Percentiles rank a stretch among this genome's conserved stretches.
phyloP scores from a whole-genome alignment of 108 stramenopile species.

The Skeletonema menzelii region DNA sequence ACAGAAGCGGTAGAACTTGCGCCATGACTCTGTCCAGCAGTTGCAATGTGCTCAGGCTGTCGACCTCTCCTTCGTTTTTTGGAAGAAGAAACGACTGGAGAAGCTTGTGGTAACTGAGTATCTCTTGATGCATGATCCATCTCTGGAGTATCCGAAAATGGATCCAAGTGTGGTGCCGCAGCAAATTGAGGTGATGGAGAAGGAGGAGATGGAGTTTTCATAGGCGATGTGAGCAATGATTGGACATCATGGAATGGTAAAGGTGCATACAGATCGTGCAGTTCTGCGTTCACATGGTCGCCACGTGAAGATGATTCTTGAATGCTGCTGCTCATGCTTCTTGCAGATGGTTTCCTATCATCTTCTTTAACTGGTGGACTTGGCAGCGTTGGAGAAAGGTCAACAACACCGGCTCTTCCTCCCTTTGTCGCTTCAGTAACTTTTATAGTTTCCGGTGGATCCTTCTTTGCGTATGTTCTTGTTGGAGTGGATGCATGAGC shows the following conservation, averaged over 20 bases:
- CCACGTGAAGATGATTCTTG: background rate
- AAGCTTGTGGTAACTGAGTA: background rate
- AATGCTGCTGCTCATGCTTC: background rate
- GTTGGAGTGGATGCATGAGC: constrained; percentile 10
- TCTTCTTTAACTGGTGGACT: constrained; percentile 25
- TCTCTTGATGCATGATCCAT: background rate
- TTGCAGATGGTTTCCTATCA: constrained; percentile 41
- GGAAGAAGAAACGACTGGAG: background rate
- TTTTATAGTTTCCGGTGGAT: constrained; percentile 8
- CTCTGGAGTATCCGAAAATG: background rate
- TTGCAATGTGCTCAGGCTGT: background rate
- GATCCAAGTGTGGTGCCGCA: background rate
- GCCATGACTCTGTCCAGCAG: background rate
- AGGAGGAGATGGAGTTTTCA: constrained; percentile 3
- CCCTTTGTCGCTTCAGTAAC: background rate
- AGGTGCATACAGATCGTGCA: constrained; percentile 18
- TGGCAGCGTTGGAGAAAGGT: constrained; percentile 11
- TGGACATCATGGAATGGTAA: constrained; percentile 26
- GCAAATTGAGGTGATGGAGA: background rate
- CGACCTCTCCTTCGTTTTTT: constrained; percentile 4
- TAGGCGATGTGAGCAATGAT: background rate
- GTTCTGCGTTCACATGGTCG: background rate
- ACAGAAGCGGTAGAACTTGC: background rate
- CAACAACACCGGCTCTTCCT: background rate
- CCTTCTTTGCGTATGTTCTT: constrained; percentile 14